A percentile compares a stretch with the other conserved stretches of the same genome.
Conservation (phyloP, 352 stramenopile species). For the Globisporangium paroecandrum region DNA sequence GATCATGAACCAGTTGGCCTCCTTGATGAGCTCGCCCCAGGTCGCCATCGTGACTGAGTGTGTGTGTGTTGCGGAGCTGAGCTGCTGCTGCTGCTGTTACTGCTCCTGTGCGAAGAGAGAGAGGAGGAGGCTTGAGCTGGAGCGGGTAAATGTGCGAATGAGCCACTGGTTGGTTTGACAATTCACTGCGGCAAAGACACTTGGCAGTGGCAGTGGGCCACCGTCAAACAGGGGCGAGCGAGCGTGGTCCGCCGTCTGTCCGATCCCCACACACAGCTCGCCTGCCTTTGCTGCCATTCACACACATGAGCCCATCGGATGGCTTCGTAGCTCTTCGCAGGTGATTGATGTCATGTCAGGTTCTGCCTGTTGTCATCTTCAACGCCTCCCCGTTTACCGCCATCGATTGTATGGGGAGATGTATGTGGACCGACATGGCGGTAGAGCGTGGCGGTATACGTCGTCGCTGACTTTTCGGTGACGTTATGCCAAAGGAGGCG, state of each 20-base stretch:
- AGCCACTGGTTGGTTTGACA: conserved; percentile 1
- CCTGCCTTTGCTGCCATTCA: not conserved
- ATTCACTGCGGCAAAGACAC: not conserved
- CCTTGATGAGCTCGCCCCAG: conserved; percentile 63
- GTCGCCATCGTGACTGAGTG: conserved; percentile 38
- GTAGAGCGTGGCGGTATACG: conserved; percentile 2
- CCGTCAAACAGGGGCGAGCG: not conserved
- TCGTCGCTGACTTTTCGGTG: not conserved
- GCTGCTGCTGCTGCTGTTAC: not conserved
- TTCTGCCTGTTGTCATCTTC: conserved; percentile 2
- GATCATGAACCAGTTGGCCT: conserved; percentile 97
- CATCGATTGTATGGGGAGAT: not conserved
- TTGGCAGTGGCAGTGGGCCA: not conserved
- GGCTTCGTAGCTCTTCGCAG: not conserved
- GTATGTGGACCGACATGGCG: conserved; percentile 8
- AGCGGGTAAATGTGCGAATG: conserved; percentile 10
- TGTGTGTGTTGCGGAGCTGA: no score
- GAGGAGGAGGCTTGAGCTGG: conserved; percentile 4
- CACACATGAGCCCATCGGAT: not conserved
- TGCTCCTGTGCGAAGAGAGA: not conserved
- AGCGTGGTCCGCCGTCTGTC: conserved; percentile 1
- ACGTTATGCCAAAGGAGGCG: not conserved
- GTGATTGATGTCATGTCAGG: conserved; percentile 4
- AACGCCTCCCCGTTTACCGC: not conserved
- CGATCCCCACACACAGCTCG: not conserved